Evolutionary conservation across 495 filamentous ascomycete species (phyloP), one percentile per base, ranked within the genome.

Genomic region (Penicillium psychrofluorescens): DNA sequence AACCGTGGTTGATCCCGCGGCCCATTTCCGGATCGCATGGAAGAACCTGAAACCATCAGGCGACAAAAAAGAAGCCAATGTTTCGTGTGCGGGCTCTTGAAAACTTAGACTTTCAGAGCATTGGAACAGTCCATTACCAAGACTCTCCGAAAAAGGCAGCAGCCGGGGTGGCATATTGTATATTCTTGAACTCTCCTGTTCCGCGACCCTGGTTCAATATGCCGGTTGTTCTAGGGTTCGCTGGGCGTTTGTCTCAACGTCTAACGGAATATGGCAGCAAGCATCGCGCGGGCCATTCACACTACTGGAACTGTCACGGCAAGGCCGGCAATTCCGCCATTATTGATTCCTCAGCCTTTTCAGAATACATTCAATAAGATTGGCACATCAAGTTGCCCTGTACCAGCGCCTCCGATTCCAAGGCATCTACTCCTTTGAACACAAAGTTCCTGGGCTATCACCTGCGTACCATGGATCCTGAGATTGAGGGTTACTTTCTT

Each of bases 201-300:
- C 42, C 45, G 36, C 16, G 22, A 46, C 36, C 45, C 40, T 35
- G 41, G 49, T 29, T 32, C 41, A 9, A 48, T 43, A 57, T 57
- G 56, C 39, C 43, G 34, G 54, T 50, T 54, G 45, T 15, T 50
- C 56, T 48, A 48, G 56, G 56, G 55, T 53, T 43, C 52, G 32
- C 14, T 28, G 44, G 42, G 45, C 39, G 38, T 35, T 43, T 35
- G 43, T 35, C 43, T 46, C 41, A 39, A 40, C 27, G 7, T 38
- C 27, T 38, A 22, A 3, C 22, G 6, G 2, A 22, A 22, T 22
- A 22, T 22, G 22, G 4, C 22, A 22, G 22, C 22, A 22, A 22
- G 4, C 4, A 22, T 22, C 22, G 22, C 4, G 22, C 22, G 22
- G 4, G 22, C 29, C 37, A 38, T 16, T 34, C 32, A 22, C 2